Percentiles rank a stretch among this genome's conserved stretches.
Conservation (phyloP, 2,329 filamentous ascomycete species). For the Colletotrichum eleusines region DNA sequence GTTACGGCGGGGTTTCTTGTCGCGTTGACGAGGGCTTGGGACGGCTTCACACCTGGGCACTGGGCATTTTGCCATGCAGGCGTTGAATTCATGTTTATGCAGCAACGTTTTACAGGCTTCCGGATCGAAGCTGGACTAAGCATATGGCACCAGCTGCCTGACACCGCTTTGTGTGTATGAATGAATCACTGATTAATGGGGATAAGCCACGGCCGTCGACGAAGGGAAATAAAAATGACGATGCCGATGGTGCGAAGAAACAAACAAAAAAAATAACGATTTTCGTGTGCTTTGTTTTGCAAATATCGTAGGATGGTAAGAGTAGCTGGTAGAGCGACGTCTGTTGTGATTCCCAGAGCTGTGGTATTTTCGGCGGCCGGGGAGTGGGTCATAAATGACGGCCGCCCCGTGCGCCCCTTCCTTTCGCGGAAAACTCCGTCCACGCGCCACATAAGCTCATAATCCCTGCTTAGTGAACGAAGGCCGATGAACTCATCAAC, state of each 20-base stretch:
- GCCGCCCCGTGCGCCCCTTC: slow-evolving; percentile 34
- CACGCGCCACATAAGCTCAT: slow-evolving; percentile 38
- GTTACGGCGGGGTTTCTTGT: slow-evolving; percentile 26
- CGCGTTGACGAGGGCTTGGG: slow-evolving; percentile 30
- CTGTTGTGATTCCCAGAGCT: neutral
- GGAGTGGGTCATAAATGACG: neutral
- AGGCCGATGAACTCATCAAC: slow-evolving; percentile 39
- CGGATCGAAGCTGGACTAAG: slow-evolving; percentile 29
- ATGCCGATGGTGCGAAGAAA: slow-evolving; percentile 17
- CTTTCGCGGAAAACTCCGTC: slow-evolving; percentile 32
- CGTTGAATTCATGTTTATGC: slow-evolving; percentile 38
- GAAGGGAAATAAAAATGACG: slow-evolving; percentile 39
- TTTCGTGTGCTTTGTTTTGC: neutral
- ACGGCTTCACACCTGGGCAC: slow-evolving; percentile 35
- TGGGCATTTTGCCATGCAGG: slow-evolving; percentile 31
- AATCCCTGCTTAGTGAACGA: slow-evolving; percentile 33
- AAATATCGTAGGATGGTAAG: neutral
- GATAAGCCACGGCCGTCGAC: slow-evolving; percentile 26
- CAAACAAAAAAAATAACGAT: neutral
- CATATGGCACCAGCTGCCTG: slow-evolving; percentile 25
- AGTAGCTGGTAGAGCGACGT: too few relatives aligned
- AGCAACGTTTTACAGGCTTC: slow-evolving; percentile 36
- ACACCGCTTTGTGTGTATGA: slow-evolving; percentile 39
- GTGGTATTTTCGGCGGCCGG: neutral
- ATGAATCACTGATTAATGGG: slow-evolving; percentile 39